These are phyloP conservation scores for Wickerhamiella cacticola DNA, from an alignment of 805 yeast species.

Conservation along the genomic window DNA sequence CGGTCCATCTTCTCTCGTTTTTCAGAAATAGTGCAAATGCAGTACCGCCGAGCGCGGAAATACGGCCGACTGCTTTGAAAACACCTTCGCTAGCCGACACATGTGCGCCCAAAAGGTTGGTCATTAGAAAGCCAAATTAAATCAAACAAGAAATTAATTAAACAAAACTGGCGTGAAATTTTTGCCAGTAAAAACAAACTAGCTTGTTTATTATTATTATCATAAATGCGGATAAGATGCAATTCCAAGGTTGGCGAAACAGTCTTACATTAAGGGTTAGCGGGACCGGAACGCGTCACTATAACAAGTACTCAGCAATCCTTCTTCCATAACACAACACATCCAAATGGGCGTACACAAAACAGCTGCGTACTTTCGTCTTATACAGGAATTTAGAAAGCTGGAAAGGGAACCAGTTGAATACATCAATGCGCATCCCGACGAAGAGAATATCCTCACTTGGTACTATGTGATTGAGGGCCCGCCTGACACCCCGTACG, in stretches of 20 bases:
- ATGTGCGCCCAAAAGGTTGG: slow-evolving; percentile 70
- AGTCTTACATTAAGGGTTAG: too few species aligned
- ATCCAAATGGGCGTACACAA: neutral
- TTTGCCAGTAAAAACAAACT: too few species aligned
- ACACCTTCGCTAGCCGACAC: slow-evolving; percentile 73
- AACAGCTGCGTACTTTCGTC: slow-evolving; percentile 6
- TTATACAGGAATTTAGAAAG: slow-evolving; percentile 28
- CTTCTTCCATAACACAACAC: neutral
- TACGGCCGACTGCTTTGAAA: slow-evolving; percentile 53
- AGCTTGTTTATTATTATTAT: too few species aligned
- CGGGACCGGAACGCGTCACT: slow-evolving; percentile 2
- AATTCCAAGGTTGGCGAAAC: too few species aligned
- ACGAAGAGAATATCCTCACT: slow-evolving; percentile 74
- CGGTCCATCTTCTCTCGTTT: slow-evolving; percentile 82
- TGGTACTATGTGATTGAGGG: slow-evolving; percentile 93
- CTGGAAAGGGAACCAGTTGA: slow-evolving; percentile 77
- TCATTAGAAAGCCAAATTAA: neutral
- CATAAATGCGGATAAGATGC: too few species aligned
- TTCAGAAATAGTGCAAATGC: slow-evolving; percentile 85
- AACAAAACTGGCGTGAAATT: too few species aligned
- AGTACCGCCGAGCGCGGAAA: slow-evolving; percentile 49
- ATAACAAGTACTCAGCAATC: neutral
- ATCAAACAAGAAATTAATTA: too few species aligned
- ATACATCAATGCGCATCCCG: slow-evolving; percentile 70
- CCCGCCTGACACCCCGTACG: slow-evolving; percentile 81